phyloP scores from a whole-genome alignment of 805 yeast species.

The Scheffersomyces amazonensis region DNA sequence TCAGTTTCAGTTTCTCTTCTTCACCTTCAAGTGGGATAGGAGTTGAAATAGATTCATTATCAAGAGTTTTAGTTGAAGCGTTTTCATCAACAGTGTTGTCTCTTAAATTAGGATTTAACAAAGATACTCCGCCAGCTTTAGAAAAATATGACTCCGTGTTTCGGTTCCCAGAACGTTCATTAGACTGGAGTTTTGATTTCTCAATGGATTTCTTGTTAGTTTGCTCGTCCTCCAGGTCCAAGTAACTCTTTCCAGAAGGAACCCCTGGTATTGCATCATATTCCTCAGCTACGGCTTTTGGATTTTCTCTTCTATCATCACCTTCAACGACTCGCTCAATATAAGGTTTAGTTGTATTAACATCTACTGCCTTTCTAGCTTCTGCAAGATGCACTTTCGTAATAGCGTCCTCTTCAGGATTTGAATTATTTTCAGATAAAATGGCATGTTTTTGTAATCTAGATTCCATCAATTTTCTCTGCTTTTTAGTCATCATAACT shows the following conservation, averaged over 20 bases:
- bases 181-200: no score
- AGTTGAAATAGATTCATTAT: constrained; percentile 6
- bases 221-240: no score
- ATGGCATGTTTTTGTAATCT: constrained; percentile 13
- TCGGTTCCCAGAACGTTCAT: no score
- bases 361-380: no score
- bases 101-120: constrained; percentile 3
- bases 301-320: constrained; percentile 1
- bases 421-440: constrained; percentile 7
- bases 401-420: constrained; percentile 3
- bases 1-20: no score
- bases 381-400: no score
- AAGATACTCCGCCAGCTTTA: constrained; percentile 2
- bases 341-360: constrained; percentile 1
- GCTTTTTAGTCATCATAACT: constrained; percentile 6
- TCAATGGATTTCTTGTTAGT: constrained; percentile 5
- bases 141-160: background rate
- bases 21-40: no score
- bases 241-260: no score
- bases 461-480: constrained; percentile 10
- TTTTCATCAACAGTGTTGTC: constrained; percentile 5
- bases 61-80: constrained; percentile 8
- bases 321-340: constrained; percentile 2
- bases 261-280: no score
- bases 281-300: constrained; percentile 3